These are phyloP conservation scores for Crithidia fasciculata DNA, from an alignment of 208 protist species.

Conservation along the genomic window DNA sequence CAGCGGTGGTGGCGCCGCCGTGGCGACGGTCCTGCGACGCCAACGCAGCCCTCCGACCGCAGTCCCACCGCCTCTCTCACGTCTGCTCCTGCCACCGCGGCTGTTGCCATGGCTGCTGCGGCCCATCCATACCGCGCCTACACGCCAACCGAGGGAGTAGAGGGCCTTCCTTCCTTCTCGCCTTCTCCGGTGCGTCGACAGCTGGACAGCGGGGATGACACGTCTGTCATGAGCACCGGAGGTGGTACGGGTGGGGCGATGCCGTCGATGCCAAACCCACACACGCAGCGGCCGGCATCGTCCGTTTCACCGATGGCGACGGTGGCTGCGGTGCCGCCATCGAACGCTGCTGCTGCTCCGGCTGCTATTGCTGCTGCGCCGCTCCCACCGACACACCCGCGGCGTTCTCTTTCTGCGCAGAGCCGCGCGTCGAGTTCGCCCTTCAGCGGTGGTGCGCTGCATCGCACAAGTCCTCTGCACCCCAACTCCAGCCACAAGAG, in stretches of 20 bases:
- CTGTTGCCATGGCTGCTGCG: too few species aligned
- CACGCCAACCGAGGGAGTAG: not conserved
- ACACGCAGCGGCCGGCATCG: conserved; percentile 10
- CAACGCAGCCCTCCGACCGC: not conserved
- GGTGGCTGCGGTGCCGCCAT: not conserved
- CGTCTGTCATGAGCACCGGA: too few species aligned
- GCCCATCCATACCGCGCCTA: conserved; percentile 6
- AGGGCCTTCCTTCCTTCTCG: not conserved
- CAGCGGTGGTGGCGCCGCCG: conserved; percentile 8
- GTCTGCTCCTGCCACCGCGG: not conserved
- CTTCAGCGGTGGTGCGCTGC: not conserved
- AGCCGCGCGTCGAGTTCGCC: conserved; percentile 5
- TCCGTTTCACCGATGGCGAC: too few species aligned
- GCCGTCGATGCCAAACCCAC: conserved; percentile 10
- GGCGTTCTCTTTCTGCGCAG: conserved; percentile 28
- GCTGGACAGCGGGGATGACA: too few species aligned
- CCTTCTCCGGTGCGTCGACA: conserved; percentile 13
- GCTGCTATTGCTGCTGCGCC: conserved; percentile 1
- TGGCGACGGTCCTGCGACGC: not conserved
- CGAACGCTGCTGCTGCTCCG: not conserved
- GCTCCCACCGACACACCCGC: conserved; percentile 28
- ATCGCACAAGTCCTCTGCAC: not conserved
- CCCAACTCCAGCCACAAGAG: not conserved
- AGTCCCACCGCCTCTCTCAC: not conserved
- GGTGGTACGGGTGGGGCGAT: too few species aligned